Base-by-base conservation (phyloP, 179 eudicot species). In the Pouteria campechiana region DNA sequence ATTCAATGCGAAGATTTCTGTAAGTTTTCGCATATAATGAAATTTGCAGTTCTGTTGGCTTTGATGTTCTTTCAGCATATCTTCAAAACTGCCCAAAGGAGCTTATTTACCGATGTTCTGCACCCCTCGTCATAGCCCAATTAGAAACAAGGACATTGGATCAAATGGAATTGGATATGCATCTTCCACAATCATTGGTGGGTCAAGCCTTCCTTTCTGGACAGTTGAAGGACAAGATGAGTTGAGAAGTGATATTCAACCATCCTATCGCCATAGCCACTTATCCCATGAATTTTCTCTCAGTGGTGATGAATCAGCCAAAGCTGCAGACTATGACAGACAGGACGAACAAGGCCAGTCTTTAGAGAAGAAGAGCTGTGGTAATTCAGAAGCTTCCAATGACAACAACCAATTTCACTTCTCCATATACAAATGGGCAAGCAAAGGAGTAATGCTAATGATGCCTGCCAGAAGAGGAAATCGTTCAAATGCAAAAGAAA, bases 381-480 rank as follows among this genome's bases (percentile, higher is more conserved):
- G 58, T 46, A 46, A 18, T 41, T 21, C 55, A 19, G 71, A 67
- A 46, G 31, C 55, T 58, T 47, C 46, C 29, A 60, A 20, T 22
- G 52, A 58, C 5, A 40, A 52, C 16, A 45, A 55, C 40, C 71
- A 67, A 36, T 86, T 84, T 63, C 98, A 90, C 54, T 90, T 86
- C 60, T 90, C 98, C 14, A 78, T 90, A 51, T 72, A 90, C 65
- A 85, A 76, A 54, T 90, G 98, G 98, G 78, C 84, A 48, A 60
- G 67, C 54, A 69, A 43, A 52, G 81, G 74, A 69, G 70, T 64
- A 20, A 81, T 87, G 3, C 18, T 74, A 22, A 42, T 55, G 29
- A 51, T 72, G 60, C 68, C 82, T 20, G 47, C 64, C 16, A 42
- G 67, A 45, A 62, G 44, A 54, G 61, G 63, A 14, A 68, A 55